Evolutionary conservation across 306 rosid species (phyloP), one percentile per base, ranked within the genome.

Genomic region (Vachellia collinsii): DNA sequence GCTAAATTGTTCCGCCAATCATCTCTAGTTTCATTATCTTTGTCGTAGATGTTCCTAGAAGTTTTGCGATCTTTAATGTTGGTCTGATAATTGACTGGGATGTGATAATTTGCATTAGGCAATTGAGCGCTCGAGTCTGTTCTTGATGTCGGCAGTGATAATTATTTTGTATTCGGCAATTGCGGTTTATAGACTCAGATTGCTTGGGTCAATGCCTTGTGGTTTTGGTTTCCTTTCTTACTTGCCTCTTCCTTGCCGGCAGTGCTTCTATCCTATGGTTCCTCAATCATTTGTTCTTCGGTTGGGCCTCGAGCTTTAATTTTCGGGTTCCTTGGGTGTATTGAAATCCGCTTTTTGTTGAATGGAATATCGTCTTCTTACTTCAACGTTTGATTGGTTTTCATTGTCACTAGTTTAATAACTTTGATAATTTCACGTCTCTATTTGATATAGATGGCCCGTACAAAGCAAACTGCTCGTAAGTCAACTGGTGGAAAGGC

Each of bases 381-480:
- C 10, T 6, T 46, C 0, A 0, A 58, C 34, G 1, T 61, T 61
- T 61, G 16, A 8, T 17, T 9, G 4, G 11, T 65, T 0, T 3
- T n/a, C 12, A 54, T 7, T 7, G 56, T 16, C 14, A 4, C 3
- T 16, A 50, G 56, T 1, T 14, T 36, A 11, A 62, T 29, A 50
- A 16, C 2, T 79, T 12, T 1, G 25, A 1, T 51, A 41, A 38
- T 6, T 10, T 48, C 0, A 6, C 4, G 6, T 25, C 34, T 8
- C 0, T 2, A 5, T 8, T 56, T 79, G 1, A 8, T 1, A 3
- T 63, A 94, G 97, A 94, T 94, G 98, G 98, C 98, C 43, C 98
- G 98, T 94, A 94, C 98, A 0, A 94, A 94, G 88, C 98, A 94
- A 89, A 94, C 98, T 20, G 98, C 98, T 61, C 98, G 98, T 1